Percentiles rank a stretch among this genome's conserved stretches.
phyloP scores from a whole-genome alignment of 225 moss, liverwort and hornwort species.

The Lunularia cruciata region DNA sequence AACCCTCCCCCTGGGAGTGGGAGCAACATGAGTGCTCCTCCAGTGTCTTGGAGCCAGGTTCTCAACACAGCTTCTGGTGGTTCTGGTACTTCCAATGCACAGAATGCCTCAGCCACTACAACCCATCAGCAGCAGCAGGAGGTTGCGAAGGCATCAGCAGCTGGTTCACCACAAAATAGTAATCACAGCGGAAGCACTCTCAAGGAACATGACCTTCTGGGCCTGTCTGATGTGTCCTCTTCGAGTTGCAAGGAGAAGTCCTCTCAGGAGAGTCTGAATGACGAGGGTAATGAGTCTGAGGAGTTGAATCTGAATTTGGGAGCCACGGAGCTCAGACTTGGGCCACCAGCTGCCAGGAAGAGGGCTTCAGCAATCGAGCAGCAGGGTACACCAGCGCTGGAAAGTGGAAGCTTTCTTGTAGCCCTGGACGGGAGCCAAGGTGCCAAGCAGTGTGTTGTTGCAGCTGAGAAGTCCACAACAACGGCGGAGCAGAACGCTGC shows the following conservation, averaged over 20 bases:
- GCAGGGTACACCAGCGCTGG: neutral
- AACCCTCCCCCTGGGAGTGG: neutral
- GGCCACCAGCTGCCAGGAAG: conserved; percentile 46
- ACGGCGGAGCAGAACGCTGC: conserved; percentile 5
- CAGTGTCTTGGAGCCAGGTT: conserved; percentile 25
- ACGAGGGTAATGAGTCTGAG: conserved; percentile 32
- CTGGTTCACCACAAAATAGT: conserved; percentile 33
- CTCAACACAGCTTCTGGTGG: conserved; percentile 1
- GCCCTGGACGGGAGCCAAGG: conserved; percentile 11
- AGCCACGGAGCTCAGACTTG: conserved; percentile 70
- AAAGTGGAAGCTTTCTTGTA: conserved; percentile 15
- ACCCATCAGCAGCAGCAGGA: conserved; percentile 18
- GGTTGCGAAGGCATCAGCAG: neutral
- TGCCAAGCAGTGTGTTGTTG: neutral
- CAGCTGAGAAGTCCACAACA: conserved; percentile 12
- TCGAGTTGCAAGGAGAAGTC: conserved; percentile 16
- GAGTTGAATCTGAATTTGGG: conserved; percentile 71
- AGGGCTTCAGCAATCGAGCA: conserved; percentile 7
- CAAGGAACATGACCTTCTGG: conserved; percentile 84
- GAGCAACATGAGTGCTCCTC: conserved; percentile 12
- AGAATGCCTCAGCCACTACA: neutral
- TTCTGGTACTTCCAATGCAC: neutral
- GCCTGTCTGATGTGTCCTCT: conserved; percentile 68
- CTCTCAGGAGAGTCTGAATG: neutral
- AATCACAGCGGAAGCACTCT: conserved; percentile 65